Base-by-base conservation (phyloP, 1,284 basidiomycete species). In the Ganoderma sp. region DNA sequence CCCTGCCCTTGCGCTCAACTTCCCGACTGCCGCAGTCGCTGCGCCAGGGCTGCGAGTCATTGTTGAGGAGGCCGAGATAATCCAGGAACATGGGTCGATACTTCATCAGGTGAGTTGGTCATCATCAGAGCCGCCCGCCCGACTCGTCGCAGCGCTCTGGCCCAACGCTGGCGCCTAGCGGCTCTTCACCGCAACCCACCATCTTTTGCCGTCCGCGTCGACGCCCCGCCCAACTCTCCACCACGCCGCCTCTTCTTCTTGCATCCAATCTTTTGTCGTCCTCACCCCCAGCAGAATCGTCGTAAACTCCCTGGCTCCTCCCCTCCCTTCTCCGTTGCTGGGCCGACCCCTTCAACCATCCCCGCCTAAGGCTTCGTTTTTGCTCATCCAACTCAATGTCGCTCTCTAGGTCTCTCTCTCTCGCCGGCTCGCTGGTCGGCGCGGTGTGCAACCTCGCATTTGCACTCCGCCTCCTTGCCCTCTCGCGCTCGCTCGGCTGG, bases 401-500 rank as follows among this genome's bases (percentile, higher is more conserved):
- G 58, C 66, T 64, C 71, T 68, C 70, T 70, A 90, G 88, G 81
- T 84, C 84, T 41, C 83, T 87, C 41, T 85, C 88, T 10, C 78
- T 89, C 62, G 79, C 82, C 56, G 84, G 87, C 68, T 87, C 91
- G 34, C 75, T 87, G 71, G 78, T 87, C 58, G 88, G 88, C 64
- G 83, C 85, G 2, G 70, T 87, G 63, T 78, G 84, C 72, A 91
- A 92, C 78, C 74, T 83, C 57, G 79, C 81, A 22, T 80, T 90
- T 73, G 85, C 89, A 25, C 73, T 83, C 34, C 86, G 89, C 69
- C 82, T 91, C 67, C 80, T 88, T 48, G 78, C 85, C 63, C 77
- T 85, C 34, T 91, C 85, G 84, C 82, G 83, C 64, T 85, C 87
- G n/a, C 81, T 90, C 75, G 85, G 84, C 73, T 89, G 88, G 86